Evolutionary conservation across 2,329 filamentous ascomycete genomes (phyloP), one percentile per base, ranked within the genome.

Genomic region (Cladophialophora chaetospira): DNA sequence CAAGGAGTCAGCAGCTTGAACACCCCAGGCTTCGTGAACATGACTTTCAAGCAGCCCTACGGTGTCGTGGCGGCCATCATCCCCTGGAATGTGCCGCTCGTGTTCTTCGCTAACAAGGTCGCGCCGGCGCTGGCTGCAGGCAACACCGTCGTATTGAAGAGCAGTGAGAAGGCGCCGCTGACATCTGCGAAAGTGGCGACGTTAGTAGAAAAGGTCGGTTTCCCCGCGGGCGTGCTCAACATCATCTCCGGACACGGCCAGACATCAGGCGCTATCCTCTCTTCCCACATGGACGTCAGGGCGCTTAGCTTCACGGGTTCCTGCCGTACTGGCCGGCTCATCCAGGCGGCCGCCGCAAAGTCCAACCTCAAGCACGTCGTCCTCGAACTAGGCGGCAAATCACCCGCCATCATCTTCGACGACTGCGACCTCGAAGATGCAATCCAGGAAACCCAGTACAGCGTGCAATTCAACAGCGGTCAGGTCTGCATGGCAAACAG

Each of bases 281-380:
- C 84, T 1, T 78, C 79, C 31, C 88, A 92, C 68, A 73, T 83
- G 29, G 81, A 81, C 36, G 80, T 93, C 13, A 84, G 89, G 67
- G 91, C 91, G 75, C 78, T 93, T 57, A 87, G 88, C 0, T 92
- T 92, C 63, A 92, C 88, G 0, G 89, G 88, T 28, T 88, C 84
- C 2, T 91, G 88, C 0, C 76, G 77, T 1, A 91, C 88, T 0
- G 89, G 86, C 3, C 82, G 83, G 48, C 79, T 86, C 46, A 89
- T 92, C 60, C 90, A 91, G 87, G 88, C 88, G 67, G 79, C 83
- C 72, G 88, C 88, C 0, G 79, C 84, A 13, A 73, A 80, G 0
- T 65, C 69, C 38, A 89, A 77, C n/a, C 70, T 84, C 66, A 85
- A 84, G 71, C 83, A 84, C 61, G 81, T 85, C 55, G 84, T 81